These are phyloP conservation scores for Eutrema salsugineum DNA, from an alignment of 441 rosid species.

Conservation along the genomic window DNA sequence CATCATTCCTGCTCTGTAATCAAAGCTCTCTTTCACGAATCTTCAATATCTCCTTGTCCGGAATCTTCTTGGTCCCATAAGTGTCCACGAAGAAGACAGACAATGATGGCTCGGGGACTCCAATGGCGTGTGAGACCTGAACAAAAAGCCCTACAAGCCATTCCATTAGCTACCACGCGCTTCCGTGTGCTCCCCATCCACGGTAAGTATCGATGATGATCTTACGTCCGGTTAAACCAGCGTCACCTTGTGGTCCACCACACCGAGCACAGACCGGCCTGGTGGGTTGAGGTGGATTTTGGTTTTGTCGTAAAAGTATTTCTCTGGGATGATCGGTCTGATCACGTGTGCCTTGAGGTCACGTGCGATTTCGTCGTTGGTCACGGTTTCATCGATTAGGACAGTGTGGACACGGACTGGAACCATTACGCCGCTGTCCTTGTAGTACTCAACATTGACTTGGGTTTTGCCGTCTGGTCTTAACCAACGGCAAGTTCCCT, in stretches of 20 bases:
- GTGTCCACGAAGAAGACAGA: constrained; percentile 57
- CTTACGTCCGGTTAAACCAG: constrained; percentile 69
- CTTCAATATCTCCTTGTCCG: constrained; percentile 61
- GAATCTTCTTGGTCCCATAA: constrained; percentile 54
- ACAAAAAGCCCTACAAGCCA: constrained; percentile 63
- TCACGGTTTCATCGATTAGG: constrained; percentile 62
- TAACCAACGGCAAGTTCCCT: constrained; percentile 59
- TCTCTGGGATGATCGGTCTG: constrained; percentile 55
- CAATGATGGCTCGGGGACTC: constrained; percentile 65
- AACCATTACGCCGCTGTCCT: constrained; percentile 60
- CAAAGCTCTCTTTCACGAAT: constrained; percentile 69
- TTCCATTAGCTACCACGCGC: constrained; percentile 65
- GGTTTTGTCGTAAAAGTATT: constrained; percentile 61
- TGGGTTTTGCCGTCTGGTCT: constrained; percentile 76
- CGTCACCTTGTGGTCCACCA: constrained; percentile 71
- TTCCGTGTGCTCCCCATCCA: constrained; percentile 51
- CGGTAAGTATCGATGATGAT: constrained; percentile 47
- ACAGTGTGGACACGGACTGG: constrained; percentile 64
- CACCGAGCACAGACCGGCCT: constrained; percentile 65
- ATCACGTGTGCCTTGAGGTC: constrained; percentile 67
- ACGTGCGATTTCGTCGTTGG: constrained; percentile 60
- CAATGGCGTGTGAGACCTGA: constrained; percentile 66
- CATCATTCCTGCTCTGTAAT: constrained; percentile 70
- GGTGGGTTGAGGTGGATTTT: constrained; percentile 70
- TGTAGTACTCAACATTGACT: constrained; percentile 61